Evolutionary conservation across 352 stramenopile genomes (phyloP).

Genomic region (Pythium rhizo-oryzae): DNA sequence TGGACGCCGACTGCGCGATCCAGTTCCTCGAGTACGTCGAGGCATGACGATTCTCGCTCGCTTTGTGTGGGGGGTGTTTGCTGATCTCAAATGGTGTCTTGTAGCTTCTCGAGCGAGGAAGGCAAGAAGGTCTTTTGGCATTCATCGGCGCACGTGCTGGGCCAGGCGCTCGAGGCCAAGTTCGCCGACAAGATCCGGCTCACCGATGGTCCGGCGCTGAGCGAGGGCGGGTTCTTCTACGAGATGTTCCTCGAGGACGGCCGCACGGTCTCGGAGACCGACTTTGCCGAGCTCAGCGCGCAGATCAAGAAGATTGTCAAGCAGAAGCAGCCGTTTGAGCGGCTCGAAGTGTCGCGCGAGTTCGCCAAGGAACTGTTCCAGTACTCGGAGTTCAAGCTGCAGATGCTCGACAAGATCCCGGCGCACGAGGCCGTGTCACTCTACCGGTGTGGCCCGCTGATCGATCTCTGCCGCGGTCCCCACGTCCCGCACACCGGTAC

Average conservation of each 20-base stretch:
- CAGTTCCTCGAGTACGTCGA: constrained; percentile 69
- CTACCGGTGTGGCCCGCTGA: constrained; percentile 97
- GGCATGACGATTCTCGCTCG: too few species aligned
- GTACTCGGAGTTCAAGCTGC: constrained; percentile 97
- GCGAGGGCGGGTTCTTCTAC: constrained; percentile 99
- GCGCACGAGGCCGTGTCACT: constrained; percentile 93
- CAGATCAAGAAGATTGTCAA: constrained; percentile 97
- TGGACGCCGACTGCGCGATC: constrained; percentile 51
- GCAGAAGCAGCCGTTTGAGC: constrained; percentile 91
- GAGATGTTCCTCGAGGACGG: constrained; percentile 84
- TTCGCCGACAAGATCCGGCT: constrained; percentile 97
- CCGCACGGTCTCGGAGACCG: constrained; percentile 68
- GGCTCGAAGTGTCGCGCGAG: constrained; percentile 90
- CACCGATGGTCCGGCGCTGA: constrained; percentile 91
- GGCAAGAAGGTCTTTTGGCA: constrained; percentile 96
- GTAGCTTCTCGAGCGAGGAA: constrained; percentile 68
- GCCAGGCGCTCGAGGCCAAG: constrained; percentile 96
- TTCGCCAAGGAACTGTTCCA: constrained; percentile 91
- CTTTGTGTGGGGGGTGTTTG: too few species aligned
- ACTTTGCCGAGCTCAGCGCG: constrained; percentile 83
- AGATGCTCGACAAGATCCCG: constrained; percentile 97
- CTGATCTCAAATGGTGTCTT: background rate
- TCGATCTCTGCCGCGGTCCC: constrained; percentile 97
- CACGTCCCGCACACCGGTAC: constrained; percentile 95
- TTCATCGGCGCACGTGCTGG: constrained; percentile 98